Base-by-base conservation (phyloP, 2,329 filamentous ascomycete genomes). In the Fusarium bactridioides region DNA sequence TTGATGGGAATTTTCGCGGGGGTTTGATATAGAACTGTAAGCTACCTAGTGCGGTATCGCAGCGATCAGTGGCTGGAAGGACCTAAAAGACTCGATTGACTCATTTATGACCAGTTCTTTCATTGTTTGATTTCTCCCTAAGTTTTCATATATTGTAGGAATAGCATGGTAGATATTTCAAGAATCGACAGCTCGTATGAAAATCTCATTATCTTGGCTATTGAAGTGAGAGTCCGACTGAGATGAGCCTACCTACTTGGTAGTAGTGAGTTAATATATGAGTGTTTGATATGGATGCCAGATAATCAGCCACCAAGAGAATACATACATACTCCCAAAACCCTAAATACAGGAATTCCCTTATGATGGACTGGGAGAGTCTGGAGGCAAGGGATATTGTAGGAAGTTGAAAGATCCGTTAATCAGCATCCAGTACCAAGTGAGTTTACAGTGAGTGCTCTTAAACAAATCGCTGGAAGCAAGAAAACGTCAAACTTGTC, bases 1-100 rank as follows among this genome's bases (percentile, higher is more conserved):
- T 44, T 48, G 53, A 48, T 31, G 47, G 47, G 50, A 47, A 62
- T 74, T 72, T 72, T 61, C 61, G 62, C 37, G 56, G 69, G 71
- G 70, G 59, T 65, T 41, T 48, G 57, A 60, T 50, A 68, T 43
- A 44, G 27, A 31, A 47, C 55, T 58, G 23, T 33, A 57, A 27
- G 40, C 23, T 43, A 23, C 44, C 48, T 63, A 44, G 57, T 35
- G 61, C 75, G 75, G 57, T 76, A 73, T 72, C 72, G 69, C 74
- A 74, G 63, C 43, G 45, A 61, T 67, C 51, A 57, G 69, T 67
- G 63, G 63, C 61, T 72, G 47, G 45, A 50, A 33, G 54, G 67
- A 57, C 64, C 50, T 67, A 69, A 69, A 53, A 35, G 8, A 35
- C 37, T 47, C 33, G 12, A 10, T 64, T 69, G 58, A 69, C 50